phyloP scores from a whole-genome alignment of 192 early-diverging fungal species.

The Thoreauomyces humboldtii region DNA sequence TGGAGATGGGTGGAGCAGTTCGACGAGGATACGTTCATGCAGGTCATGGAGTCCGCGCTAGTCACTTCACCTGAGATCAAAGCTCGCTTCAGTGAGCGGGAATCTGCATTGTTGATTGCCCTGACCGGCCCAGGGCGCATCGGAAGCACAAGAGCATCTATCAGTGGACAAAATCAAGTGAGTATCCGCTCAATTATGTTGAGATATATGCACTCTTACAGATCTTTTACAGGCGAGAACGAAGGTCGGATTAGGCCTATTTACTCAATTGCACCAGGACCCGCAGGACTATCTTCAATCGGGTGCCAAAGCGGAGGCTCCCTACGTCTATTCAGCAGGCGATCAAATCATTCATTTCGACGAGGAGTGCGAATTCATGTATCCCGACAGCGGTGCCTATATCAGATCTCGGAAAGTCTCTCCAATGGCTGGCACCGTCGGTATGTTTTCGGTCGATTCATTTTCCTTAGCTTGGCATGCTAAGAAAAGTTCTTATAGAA shows the following conservation, averaged over 20 bases:
- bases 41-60: constrained; percentile 18
- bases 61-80: not conserved
- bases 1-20: constrained; percentile 38
- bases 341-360: constrained; percentile 30
- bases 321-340: constrained; percentile 33
- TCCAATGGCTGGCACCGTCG: not conserved
- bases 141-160: too few species aligned
- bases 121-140: constrained; percentile 30
- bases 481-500: too few species aligned
- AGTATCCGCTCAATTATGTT: too few species aligned
- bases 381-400: constrained; percentile 22
- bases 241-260: constrained; percentile 46
- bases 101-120: constrained; percentile 32
- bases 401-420: constrained; percentile 16
- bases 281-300: not conserved
- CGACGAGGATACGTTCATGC: constrained; percentile 24
- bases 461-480: constrained; percentile 11
- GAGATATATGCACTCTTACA: not conserved
- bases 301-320: not conserved
- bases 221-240: constrained; percentile 33
- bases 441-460: constrained; percentile 11
- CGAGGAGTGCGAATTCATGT: constrained; percentile 24
- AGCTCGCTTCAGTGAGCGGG: constrained; percentile 9
- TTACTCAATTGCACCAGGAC: constrained; percentile 18
- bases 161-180: too few species aligned